Evolutionary conservation across 2,329 filamentous ascomycete genomes (phyloP), one percentile per base, ranked within the genome.

Genomic region (Colletotrichum melonis): DNA sequence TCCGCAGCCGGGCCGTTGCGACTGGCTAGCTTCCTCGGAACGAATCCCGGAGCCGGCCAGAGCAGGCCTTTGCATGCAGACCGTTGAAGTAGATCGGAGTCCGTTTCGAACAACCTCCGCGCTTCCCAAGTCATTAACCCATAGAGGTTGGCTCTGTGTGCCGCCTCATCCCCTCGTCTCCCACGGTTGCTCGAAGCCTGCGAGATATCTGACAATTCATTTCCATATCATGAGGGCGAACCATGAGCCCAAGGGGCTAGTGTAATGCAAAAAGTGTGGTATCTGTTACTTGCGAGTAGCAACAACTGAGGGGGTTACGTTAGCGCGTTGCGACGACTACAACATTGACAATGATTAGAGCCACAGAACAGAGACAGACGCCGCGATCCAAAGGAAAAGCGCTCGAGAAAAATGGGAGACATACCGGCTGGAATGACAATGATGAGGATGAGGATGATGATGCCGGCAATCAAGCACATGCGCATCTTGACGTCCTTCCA

Each of bases 401-500:
- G 60, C 46, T 65, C 35, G 26, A 22, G 57, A 38, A 11, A n/a
- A 5, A 16, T 19, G 69, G 75, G 76, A 35, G 49, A 85, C 92
- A 81, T 91, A 98, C 96, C 95, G 78, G 93, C 89, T 77, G 97
- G 97, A 78, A 98, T 92, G 81, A 99, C 97, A 83, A 99, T 98
- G 84, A 99, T 91, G 78, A 97, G 87, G 78, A 99, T 90, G 79
- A 99, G 89, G 78, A 98, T 90, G 83, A 98, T 93, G 84, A 99
- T 93, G 80, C 95, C 97, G 73, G 92, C 89, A 81, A 97, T 93
- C 79, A 99, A 88, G 86, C 96, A 98, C 89, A 98, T 97, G 84
- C 97, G 92, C 97, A 99, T 99, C 92, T 98, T 98, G 95, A 98
- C 97, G 82, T 98, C 96, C 90, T 98, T 98, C 96, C 95, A 98